phyloP scores from a whole-genome alignment of 1,139 yeast species.

The Magnusiomyces magnusii region DNA sequence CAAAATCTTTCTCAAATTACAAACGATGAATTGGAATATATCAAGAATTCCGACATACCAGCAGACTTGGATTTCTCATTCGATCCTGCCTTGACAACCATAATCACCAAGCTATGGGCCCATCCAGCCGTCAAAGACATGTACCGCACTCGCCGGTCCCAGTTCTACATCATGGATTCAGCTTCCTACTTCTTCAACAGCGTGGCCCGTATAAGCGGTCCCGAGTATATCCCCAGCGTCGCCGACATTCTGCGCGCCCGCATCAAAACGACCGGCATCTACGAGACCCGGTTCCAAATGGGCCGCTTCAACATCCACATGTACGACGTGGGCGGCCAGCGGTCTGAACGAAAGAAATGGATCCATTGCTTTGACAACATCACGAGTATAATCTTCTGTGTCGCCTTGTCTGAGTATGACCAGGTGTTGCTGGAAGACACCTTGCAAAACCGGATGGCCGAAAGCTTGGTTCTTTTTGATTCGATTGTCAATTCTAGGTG shows the following conservation, averaged over 20 bases:
- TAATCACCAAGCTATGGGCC: slow-evolving; percentile 42
- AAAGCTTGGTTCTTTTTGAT: slow-evolving; percentile 76
- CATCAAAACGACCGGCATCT: slow-evolving; percentile 89
- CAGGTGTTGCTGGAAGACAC: slow-evolving; percentile 72
- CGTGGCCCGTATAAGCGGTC: slow-evolving; percentile 52
- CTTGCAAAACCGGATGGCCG: slow-evolving; percentile 71
- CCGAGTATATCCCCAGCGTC: slow-evolving; percentile 61
- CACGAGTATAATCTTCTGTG: slow-evolving; percentile 81
- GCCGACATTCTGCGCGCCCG: slow-evolving; percentile 80
- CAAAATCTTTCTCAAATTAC: background rate
- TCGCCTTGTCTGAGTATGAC: slow-evolving; percentile 84
- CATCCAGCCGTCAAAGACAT: slow-evolving; percentile 53
- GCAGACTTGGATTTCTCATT: slow-evolving; percentile 29
- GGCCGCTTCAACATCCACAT: slow-evolving; percentile 70
- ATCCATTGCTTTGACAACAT: slow-evolving; percentile 93
- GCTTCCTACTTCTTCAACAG: slow-evolving; percentile 73
- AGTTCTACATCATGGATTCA: slow-evolving; percentile 81
- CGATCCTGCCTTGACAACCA: slow-evolving; percentile 24
- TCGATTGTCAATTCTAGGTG: slow-evolving; percentile 91
- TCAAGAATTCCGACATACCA: slow-evolving; percentile 23
- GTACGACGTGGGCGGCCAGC: slow-evolving; percentile 92
- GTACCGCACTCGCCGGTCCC: slow-evolving; percentile 54
- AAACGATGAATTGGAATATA: slow-evolving; percentile 20
- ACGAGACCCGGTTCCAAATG: slow-evolving; percentile 72
- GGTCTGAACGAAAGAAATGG: slow-evolving; percentile 93